Conservation (phyloP, 1,284 basidiomycete genomes). For the Ceratobasidium sp. region DNA sequence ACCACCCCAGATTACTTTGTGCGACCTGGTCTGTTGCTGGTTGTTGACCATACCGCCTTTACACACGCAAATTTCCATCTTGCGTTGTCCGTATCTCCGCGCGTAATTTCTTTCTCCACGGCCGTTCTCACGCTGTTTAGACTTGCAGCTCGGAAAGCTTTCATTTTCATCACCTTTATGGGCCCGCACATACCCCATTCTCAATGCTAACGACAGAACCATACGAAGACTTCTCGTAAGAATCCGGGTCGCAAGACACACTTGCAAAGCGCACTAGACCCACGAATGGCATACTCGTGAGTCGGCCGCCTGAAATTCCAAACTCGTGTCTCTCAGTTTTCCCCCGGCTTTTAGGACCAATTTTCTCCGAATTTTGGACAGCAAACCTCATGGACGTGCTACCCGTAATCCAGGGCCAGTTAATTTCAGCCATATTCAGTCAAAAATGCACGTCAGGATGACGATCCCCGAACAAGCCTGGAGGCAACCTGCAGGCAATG, state of each 20-base stretch:
- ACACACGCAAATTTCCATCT: background rate
- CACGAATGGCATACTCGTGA: background rate
- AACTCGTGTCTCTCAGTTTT: constrained; percentile 9
- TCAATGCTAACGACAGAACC: background rate
- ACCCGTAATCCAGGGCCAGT: constrained; percentile 21
- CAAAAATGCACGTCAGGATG: constrained; percentile 25
- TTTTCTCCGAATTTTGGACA: constrained; percentile 15
- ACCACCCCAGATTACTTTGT: constrained; percentile 30
- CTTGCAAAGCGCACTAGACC: background rate
- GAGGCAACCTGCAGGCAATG: constrained; percentile 30
- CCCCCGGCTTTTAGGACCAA: background rate
- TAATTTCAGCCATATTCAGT: constrained; percentile 34
- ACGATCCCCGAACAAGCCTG: constrained; percentile 29
- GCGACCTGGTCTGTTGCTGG: constrained; percentile 4
- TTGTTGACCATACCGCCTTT: constrained; percentile 33
- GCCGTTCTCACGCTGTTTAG: constrained; percentile 27
- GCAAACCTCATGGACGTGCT: constrained; percentile 13
- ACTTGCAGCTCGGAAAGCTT: constrained; percentile 5
- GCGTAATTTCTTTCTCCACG: constrained; percentile 3
- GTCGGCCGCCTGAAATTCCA: constrained; percentile 1
- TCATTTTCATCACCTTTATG: background rate
- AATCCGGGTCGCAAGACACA: background rate
- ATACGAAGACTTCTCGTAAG: background rate
- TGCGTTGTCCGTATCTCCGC: constrained; percentile 23
- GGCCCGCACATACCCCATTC: background rate